Conservation (phyloP, 176 grass and related monocot species). For the Microstegium vimineum region DNA sequence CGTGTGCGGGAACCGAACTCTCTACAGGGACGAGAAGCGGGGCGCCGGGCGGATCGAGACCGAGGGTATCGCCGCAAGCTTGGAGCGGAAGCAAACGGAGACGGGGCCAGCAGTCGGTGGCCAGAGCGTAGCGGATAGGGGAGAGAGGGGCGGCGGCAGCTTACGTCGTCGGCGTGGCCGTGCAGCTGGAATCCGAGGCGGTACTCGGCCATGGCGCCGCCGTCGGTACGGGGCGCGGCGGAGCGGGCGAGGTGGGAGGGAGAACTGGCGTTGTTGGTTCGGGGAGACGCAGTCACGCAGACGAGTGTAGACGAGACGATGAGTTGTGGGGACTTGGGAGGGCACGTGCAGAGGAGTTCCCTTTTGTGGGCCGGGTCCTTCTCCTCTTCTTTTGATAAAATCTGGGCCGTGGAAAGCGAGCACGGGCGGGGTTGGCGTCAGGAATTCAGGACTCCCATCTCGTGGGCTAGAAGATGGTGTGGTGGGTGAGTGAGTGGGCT, state of each 20-base stretch:
- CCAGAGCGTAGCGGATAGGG: neutral
- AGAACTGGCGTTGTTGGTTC: neutral
- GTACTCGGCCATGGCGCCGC: conserved; percentile 46
- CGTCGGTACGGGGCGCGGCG: conserved; percentile 8
- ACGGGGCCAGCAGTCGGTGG: neutral
- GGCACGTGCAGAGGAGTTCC: neutral
- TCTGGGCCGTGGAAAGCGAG: neutral
- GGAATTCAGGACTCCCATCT: neutral
- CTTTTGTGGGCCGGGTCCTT: neutral
- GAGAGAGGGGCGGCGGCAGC: neutral
- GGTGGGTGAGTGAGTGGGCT: neutral
- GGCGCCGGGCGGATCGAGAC: conserved; percentile 10
- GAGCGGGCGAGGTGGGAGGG: neutral
- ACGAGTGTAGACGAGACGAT: no score
- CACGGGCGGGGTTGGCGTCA: neutral
- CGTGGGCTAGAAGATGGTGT: neutral
- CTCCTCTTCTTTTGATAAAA: neutral
- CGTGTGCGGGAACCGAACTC: neutral
- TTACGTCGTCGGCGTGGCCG: conserved; percentile 89
- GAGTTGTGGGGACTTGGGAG: neutral
- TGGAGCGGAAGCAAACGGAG: conserved; percentile 43
- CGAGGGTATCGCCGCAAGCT: conserved; percentile 16
- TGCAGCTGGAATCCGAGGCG: conserved; percentile 65
- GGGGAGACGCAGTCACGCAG: no score
- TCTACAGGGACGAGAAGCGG: neutral